These are phyloP conservation scores for Botrytis fabae DNA, from an alignment of 2,329 filamentous ascomycete genomes.

Conservation along the genomic window DNA sequence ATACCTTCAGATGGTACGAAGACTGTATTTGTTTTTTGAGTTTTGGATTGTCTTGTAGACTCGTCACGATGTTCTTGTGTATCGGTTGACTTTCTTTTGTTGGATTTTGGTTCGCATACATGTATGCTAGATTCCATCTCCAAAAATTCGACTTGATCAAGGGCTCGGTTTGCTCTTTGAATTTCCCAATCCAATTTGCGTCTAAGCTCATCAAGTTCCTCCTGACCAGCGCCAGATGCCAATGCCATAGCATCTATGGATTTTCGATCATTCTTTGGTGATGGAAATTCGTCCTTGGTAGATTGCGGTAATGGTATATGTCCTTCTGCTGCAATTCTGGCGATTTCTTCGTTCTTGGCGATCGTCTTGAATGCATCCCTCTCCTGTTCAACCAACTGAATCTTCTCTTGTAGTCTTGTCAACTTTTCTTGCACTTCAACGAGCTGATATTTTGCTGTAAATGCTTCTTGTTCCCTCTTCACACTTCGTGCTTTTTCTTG, in stretches of 20 bases:
- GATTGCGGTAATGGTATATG: constrained; percentile 59
- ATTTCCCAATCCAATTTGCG: constrained; percentile 49
- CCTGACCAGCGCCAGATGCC: constrained; percentile 53
- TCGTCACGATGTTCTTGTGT: constrained; percentile 5
- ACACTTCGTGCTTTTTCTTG: constrained; percentile 63
- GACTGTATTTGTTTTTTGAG: constrained; percentile 38
- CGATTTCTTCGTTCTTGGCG: constrained; percentile 71
- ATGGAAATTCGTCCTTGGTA: constrained; percentile 59
- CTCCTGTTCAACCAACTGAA: constrained; percentile 70
- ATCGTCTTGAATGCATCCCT: constrained; percentile 72
- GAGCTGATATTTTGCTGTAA: constrained; percentile 65
- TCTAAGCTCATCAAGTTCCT: constrained; percentile 48
- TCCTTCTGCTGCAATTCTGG: constrained; percentile 70
- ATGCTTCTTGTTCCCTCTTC: constrained; percentile 67
- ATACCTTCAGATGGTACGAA: constrained; percentile 64
- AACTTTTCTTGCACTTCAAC: constrained; percentile 67
- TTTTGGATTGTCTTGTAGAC: constrained; percentile 13
- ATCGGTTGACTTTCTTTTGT: constrained; percentile 19
- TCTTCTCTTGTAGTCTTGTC: constrained; percentile 59
- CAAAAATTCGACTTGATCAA: constrained; percentile 74
- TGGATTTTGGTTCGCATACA: constrained; percentile 58
- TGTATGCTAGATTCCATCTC: constrained; percentile 71
- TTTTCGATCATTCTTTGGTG: constrained; percentile 54
- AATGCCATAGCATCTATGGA: constrained; percentile 51
- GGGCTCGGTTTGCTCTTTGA: constrained; percentile 64